phyloP scores from a whole-genome alignment of 1,139 yeast species.

The Taiozyma sp. region DNA sequence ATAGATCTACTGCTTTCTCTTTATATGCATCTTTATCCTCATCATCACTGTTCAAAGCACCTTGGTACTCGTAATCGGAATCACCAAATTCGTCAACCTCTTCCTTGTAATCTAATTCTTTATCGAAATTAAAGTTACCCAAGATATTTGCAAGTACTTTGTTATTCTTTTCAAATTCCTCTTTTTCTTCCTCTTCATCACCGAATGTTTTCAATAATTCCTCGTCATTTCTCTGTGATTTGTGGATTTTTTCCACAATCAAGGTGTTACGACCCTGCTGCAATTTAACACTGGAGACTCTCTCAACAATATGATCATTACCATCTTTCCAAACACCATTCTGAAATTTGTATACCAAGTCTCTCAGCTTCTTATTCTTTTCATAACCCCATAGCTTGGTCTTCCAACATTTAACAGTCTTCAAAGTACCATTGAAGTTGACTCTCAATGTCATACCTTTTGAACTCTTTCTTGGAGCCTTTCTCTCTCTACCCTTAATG shows the following conservation, averaged over 20 bases:
- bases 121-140: constrained; percentile 52
- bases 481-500: constrained; percentile 61
- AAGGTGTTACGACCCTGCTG: constrained; percentile 18
- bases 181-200: constrained; percentile 28
- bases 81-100: constrained; percentile 38
- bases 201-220: constrained; percentile 7
- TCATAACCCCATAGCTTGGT: constrained; percentile 90
- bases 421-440: constrained; percentile 55
- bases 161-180: constrained; percentile 35
- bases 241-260: constrained; percentile 19
- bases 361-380: constrained; percentile 55
- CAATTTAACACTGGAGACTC: constrained; percentile 29
- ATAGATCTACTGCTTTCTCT: constrained; percentile 27
- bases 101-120: constrained; percentile 51
- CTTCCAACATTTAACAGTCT: constrained; percentile 55
- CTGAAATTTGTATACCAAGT: constrained; percentile 56
- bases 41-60: constrained; percentile 27
- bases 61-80: constrained; percentile 47
- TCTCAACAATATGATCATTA: constrained; percentile 72
- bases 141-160: constrained; percentile 51
- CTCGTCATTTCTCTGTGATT: constrained; percentile 23
- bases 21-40: constrained; percentile 38
- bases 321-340: constrained; percentile 84
- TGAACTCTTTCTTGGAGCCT: constrained; percentile 44
- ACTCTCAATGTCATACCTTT: constrained; percentile 64